phyloP scores from a whole-genome alignment of 2,329 filamentous ascomycete species.

The Fusarium staphyleae region DNA sequence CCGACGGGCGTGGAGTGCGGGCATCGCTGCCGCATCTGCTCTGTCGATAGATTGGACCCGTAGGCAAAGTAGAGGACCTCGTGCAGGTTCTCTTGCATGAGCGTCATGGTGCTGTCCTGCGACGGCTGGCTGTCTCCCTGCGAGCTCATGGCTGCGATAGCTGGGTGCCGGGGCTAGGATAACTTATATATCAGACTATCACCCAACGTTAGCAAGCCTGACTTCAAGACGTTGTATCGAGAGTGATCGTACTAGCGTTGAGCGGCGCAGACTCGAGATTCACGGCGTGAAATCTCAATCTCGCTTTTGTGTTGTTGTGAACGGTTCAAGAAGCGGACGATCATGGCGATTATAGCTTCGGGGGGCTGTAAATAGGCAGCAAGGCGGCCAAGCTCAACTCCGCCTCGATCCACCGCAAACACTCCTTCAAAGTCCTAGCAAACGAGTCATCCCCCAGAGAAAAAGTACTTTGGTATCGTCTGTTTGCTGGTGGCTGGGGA shows the following conservation, averaged over 20 bases:
- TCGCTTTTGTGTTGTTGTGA: conserved; percentile 6
- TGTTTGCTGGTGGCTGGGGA: not conserved
- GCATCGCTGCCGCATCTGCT: conserved; percentile 71
- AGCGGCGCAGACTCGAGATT: conserved; percentile 17
- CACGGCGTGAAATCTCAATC: conserved; percentile 8
- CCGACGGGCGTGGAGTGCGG: conserved; percentile 63
- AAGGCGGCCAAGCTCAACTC: conserved; percentile 29
- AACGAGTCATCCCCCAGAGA: conserved; percentile 4
- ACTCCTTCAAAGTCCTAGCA: conserved; percentile 1
- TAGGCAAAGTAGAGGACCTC: conserved; percentile 71
- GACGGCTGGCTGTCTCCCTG: conserved; percentile 46
- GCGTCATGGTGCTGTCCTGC: conserved; percentile 47
- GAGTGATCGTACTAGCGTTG: not conserved
- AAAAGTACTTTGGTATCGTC: conserved; percentile 24
- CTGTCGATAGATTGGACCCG: conserved; percentile 71
- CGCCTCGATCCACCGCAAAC: conserved; percentile 17
- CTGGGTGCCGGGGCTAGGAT: conserved; percentile 1
- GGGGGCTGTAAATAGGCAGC: conserved; percentile 33
- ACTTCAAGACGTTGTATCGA: not conserved
- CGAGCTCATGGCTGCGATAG: conserved; percentile 36
- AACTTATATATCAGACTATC: conserved; percentile 1
- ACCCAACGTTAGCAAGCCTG: not conserved
- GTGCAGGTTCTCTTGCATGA: conserved; percentile 46
- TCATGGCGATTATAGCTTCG: too few relatives aligned
- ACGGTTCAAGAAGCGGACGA: not conserved